phyloP scores from a whole-genome alignment of 345 rosid species.

The Aquilaria sinensis region DNA sequence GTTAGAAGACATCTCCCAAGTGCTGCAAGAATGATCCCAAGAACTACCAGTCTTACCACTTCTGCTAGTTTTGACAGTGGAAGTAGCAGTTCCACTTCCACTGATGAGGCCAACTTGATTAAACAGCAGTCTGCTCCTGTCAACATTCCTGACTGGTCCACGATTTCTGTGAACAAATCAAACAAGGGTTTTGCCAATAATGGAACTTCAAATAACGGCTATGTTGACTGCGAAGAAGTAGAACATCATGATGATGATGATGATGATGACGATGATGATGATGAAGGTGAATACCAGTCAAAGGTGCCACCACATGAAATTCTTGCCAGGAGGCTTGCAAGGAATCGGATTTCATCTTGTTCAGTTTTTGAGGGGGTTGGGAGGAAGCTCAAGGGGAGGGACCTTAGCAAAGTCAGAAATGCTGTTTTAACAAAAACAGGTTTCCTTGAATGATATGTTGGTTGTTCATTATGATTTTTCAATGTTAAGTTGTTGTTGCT shows the following conservation, averaged over 20 bases:
- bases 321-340: slow-evolving; percentile 48
- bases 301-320: slow-evolving; percentile 74
- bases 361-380: slow-evolving; percentile 85
- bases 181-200: slow-evolving; percentile 21
- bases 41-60: slow-evolving; percentile 4
- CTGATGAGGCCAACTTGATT: slow-evolving; percentile 20
- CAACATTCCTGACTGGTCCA: slow-evolving; percentile 71
- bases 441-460: slow-evolving; percentile 47
- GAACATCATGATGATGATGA: slow-evolving; percentile 7
- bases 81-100: slow-evolving; percentile 10
- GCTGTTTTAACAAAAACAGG: slow-evolving; percentile 76
- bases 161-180: slow-evolving; percentile 26
- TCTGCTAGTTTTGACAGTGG: slow-evolving; percentile 4
- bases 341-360: slow-evolving; percentile 57
- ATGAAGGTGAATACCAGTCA: slow-evolving; percentile 19
- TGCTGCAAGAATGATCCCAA: slow-evolving; percentile 54
- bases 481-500: too few species aligned
- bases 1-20: slow-evolving; percentile 27
- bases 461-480: too few species aligned
- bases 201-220: slow-evolving; percentile 8
- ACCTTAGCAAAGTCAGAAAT: slow-evolving; percentile 69
- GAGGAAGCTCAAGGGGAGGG: slow-evolving; percentile 81
- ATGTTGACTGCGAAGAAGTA: neutral
- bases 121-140: slow-evolving; percentile 63
- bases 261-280: slow-evolving; percentile 15